Evolutionary conservation across 169 alveolate species (phyloP), one percentile per base, ranked within the genome.

Genomic region (Eimeria zaria): DNA sequence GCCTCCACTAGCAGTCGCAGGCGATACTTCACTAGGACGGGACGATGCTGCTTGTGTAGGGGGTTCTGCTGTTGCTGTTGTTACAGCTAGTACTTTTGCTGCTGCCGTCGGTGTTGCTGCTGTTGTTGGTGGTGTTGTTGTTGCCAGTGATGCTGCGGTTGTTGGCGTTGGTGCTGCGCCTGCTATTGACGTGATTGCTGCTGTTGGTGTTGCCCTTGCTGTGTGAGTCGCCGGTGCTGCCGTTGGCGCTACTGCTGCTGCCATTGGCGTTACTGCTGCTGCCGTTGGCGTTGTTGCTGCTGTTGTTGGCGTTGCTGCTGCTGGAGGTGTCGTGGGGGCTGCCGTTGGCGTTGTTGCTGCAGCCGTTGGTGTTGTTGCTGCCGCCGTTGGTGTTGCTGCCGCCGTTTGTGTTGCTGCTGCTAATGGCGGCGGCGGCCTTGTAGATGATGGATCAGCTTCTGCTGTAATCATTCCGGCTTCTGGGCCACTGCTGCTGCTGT

Each of bases 401-500:
- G 83, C 83, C 5, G 83, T 73, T 73, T 51, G 51, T 39, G 83
- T 36, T 14, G 83, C 78, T 58, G 44, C 74, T 22, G 76, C 69
- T 41, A 39, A 46, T 14, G 67, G 78, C 55, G 64, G 41, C 9
- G 44, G 41, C 55, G 12, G 44, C 20, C 33, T 39, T 30, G 91
- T 78, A 51, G 78, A 55, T 36, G 83, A 83, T 41, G 78, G 14
- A 41, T 20, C 67, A n/a, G 80, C 44, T 51, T 62, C 83, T 27
- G 67, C 24, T 41, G 81, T 33, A 24, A 11, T 83, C 30, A 67
- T 11, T 12, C 33, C 81, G 20, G 93, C 93, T 39, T 27, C 30
- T 62, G 67, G 89, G n/a, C 83, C 64, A 67, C 18, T 20, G 69
- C 78, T 84, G 92, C 76, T 84, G 92, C 76, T 58, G 69, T 80